These are phyloP conservation scores for Colletotrichum neosansevieriae DNA, from an alignment of 2,329 filamentous ascomycete genomes.

Conservation along the genomic window DNA sequence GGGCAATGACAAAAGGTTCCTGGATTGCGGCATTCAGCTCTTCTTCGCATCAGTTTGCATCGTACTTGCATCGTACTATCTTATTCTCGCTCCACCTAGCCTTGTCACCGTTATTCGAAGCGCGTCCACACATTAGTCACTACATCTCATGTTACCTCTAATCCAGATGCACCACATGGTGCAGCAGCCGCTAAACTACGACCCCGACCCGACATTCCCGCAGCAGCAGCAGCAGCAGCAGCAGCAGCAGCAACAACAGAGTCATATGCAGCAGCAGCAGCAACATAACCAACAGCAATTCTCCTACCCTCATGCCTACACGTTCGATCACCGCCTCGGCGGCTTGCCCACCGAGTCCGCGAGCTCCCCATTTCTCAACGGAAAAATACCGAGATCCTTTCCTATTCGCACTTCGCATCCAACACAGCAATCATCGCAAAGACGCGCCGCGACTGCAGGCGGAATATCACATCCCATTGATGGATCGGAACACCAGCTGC, in stretches of 20 bases:
- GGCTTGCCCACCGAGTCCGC: conserved; percentile 30
- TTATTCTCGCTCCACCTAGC: neutral
- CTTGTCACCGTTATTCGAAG: conserved; percentile 21
- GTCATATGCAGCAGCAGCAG: conserved; percentile 40
- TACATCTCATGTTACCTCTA: conserved; percentile 60
- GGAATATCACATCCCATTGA: conserved; percentile 43
- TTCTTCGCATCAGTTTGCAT: conserved; percentile 46
- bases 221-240: conserved; percentile 42
- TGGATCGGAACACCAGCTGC: conserved; percentile 78
- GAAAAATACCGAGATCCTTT: conserved; percentile 48
- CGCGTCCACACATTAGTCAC: conserved; percentile 1
- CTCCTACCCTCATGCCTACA: conserved; percentile 8
- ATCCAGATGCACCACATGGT: conserved; percentile 65
- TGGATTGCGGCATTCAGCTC: conserved; percentile 32
- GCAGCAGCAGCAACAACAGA: conserved; percentile 42
- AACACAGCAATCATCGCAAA: conserved; percentile 45
- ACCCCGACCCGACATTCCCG: conserved; percentile 49
- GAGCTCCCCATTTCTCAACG: conserved; percentile 27
- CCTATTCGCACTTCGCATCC: conserved; percentile 53
- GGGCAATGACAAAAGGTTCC: conserved; percentile 55
- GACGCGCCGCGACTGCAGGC: conserved; percentile 10
- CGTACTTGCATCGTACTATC: conserved; percentile 40
- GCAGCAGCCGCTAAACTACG: conserved; percentile 57
- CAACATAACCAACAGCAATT: conserved; percentile 41
- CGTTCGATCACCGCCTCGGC: conserved; percentile 42